Percentiles rank a stretch among this genome's conserved stretches.
Evolutionary conservation across 2,329 filamentous ascomycete genomes (phyloP).

Genomic region (Blastomyces emzantsi): DNA sequence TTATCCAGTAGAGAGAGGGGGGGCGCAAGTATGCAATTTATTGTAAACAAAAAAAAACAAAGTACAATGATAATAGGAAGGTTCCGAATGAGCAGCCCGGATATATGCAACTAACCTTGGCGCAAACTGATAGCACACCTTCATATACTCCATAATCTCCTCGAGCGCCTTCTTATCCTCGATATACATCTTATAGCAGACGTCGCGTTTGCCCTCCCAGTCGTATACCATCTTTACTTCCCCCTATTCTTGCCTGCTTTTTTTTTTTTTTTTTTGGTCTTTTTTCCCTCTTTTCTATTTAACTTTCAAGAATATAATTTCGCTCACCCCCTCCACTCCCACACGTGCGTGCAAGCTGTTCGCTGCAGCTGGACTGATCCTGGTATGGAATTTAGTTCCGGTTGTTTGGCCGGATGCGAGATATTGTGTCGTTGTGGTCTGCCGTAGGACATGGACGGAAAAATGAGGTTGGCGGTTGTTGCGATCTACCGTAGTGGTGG

Average conservation of each 20-base stretch:
- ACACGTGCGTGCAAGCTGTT: not conserved
- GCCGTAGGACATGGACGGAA: not conserved
- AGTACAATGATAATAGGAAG: not conserved
- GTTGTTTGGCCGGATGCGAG: not conserved
- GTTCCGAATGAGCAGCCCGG: too few species aligned
- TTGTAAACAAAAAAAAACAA: not conserved
- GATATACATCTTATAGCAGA: conserved; percentile 65
- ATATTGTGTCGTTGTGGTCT: conserved; percentile 8
- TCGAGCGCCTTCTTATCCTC: conserved; percentile 63
- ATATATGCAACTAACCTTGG: conserved; percentile 50
- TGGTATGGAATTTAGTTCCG: not conserved
- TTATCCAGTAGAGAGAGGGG: too few species aligned
- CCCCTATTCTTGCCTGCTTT: not conserved
- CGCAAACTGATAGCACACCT: conserved; percentile 54
- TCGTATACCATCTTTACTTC: conserved; percentile 45
- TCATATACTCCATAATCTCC: conserved; percentile 66
- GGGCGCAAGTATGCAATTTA: not conserved
- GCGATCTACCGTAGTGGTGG: conserved; percentile 13
- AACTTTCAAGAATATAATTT: not conserved
- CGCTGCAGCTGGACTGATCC: not conserved
- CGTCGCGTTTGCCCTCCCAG: conserved; percentile 57
- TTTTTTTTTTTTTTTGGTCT: not conserved
- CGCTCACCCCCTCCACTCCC: not conserved
- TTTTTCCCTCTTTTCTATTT: not conserved
- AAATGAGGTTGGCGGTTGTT: conserved; percentile 1